Evolutionary conservation across 1,284 basidiomycete species (phyloP).

Genomic region (Ganoderma lingzhi): DNA sequence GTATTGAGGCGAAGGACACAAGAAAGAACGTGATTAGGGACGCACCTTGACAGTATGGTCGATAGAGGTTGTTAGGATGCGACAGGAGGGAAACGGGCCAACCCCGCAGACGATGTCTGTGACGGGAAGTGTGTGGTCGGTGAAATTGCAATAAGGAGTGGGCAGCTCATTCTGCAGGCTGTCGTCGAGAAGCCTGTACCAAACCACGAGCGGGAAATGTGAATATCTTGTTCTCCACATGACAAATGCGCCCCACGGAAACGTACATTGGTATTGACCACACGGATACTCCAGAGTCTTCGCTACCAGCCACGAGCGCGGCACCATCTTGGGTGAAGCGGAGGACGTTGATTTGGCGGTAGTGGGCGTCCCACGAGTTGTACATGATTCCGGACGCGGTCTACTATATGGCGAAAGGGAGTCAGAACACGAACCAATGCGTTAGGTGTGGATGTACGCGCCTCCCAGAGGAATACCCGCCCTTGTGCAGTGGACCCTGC

Average conservation of each 20-base stretch:
- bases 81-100: conserved; percentile 81
- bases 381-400: conserved; percentile 89
- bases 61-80: conserved; percentile 82
- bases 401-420: conserved; percentile 52
- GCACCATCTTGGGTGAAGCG: conserved; percentile 86
- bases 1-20: conserved; percentile 20
- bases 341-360: conserved; percentile 86
- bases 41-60: conserved; percentile 94
- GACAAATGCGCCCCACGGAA: neutral
- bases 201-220: neutral
- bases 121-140: conserved; percentile 93
- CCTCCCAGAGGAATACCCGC: conserved; percentile 96
- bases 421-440: conserved; percentile 21
- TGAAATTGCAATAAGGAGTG: conserved; percentile 81
- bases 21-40: neutral
- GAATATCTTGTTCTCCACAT: neutral
- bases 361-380: conserved; percentile 94
- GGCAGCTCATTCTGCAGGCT: conserved; percentile 74
- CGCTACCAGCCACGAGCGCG: conserved; percentile 85
- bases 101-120: conserved; percentile 84
- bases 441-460: conserved; percentile 44
- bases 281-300: conserved; percentile 89
- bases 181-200: conserved; percentile 71
- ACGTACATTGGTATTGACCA: conserved; percentile 89
- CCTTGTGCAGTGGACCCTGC: conserved; percentile 91